Conservation (phyloP, 139 green algal species). For the Dunaliella sp. region DNA sequence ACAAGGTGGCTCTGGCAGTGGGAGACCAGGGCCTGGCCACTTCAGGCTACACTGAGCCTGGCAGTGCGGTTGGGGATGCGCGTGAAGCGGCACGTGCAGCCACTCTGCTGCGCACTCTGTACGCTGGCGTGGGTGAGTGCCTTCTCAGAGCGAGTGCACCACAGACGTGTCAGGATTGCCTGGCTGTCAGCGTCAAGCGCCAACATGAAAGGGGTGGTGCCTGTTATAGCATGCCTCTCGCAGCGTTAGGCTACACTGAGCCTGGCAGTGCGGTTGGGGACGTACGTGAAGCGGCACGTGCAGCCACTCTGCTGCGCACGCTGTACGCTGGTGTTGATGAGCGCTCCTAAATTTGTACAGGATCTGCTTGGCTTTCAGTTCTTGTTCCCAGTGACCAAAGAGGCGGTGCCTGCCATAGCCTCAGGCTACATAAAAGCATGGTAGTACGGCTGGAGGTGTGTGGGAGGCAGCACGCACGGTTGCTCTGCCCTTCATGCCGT, state of each 20-base stretch:
- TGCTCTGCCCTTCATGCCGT: too few species aligned
- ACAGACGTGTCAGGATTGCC: too few species aligned
- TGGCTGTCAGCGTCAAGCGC: too few species aligned
- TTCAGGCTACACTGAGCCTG: background rate
- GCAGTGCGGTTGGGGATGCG: background rate
- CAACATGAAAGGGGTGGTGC: too few species aligned
- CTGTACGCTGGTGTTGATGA: conserved; percentile 23
- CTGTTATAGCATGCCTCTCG: too few species aligned
- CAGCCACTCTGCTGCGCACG: conserved; percentile 14
- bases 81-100: background rate
- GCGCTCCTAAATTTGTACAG: too few species aligned
- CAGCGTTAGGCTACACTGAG: background rate
- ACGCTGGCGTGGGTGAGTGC: conserved; percentile 19
- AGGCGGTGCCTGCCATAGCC: too few species aligned
- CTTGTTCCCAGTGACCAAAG: background rate
- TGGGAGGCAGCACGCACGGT: too few species aligned
- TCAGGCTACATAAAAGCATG: too few species aligned
- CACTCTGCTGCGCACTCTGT: conserved; percentile 22
- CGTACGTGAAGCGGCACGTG: background rate
- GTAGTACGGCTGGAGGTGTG: background rate
- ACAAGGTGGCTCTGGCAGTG: background rate
- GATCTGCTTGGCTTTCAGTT: too few species aligned
- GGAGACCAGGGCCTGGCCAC: background rate
- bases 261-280: background rate
- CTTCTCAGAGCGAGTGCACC: too few species aligned